phyloP scores from a whole-genome alignment of 352 stramenopile species.

The Thalassiosira delicatula region DNA sequence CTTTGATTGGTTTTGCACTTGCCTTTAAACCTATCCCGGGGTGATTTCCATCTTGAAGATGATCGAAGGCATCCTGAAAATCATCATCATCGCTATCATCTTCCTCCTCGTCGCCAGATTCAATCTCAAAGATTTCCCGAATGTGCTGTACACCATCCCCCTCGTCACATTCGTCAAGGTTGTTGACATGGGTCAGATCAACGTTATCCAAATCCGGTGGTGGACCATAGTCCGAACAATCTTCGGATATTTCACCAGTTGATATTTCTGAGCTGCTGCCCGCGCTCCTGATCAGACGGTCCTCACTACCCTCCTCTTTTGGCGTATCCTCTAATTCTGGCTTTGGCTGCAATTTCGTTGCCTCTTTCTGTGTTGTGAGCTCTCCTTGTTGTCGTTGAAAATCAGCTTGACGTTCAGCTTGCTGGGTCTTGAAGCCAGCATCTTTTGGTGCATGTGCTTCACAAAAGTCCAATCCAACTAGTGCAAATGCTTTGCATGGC shows the following conservation, averaged over 20 bases:
- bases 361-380: constrained; percentile 10
- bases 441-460: constrained; percentile 46
- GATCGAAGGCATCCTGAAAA: constrained; percentile 49
- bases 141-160: constrained; percentile 87
- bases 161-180: constrained; percentile 58
- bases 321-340: constrained; percentile 6
- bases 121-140: constrained; percentile 83
- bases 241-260: not conserved
- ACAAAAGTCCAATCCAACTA: constrained; percentile 41
- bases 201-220: constrained; percentile 47
- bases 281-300: constrained; percentile 6
- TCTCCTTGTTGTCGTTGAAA: constrained; percentile 8
- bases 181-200: constrained; percentile 67
- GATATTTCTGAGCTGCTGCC: not conserved
- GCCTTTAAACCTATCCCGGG: constrained; percentile 14
- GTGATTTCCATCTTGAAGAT: constrained; percentile 25
- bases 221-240: constrained; percentile 21
- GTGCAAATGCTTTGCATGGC: constrained; percentile 42
- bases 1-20: constrained; percentile 12
- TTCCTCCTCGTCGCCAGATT: constrained; percentile 68
- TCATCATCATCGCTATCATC: constrained; percentile 63
- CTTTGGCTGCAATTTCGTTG: constrained; percentile 2
- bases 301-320: too few relatives aligned
- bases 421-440: constrained; percentile 38
- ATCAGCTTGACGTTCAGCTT: constrained; percentile 30